Evolutionary conservation across 2,329 filamentous ascomycete genomes (phyloP).

Genomic region (Botryotinia narcissicola): DNA sequence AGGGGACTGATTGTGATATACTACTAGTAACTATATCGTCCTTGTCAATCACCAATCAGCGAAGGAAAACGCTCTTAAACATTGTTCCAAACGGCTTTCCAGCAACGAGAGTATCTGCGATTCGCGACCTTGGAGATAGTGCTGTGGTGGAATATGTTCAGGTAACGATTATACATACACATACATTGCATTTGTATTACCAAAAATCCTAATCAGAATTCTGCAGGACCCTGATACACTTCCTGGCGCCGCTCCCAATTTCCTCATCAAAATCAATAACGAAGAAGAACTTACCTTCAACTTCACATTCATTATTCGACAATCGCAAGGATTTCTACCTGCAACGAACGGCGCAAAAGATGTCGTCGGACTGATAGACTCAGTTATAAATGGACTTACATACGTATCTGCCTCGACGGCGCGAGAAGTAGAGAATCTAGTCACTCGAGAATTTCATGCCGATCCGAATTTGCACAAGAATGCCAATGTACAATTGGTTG

Average conservation of each 20-base stretch:
- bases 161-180: constrained; percentile 49
- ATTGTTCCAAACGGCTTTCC: constrained; percentile 85
- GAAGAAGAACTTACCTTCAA: constrained; percentile 92
- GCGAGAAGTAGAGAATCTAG: constrained; percentile 86
- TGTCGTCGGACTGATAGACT: constrained; percentile 57
- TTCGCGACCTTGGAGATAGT: constrained; percentile 70
- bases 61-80: constrained; percentile 72
- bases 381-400: constrained; percentile 81
- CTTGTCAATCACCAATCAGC: constrained; percentile 75
- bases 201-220: constrained; percentile 24
- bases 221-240: constrained; percentile 72
- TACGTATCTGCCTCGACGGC: constrained; percentile 85
- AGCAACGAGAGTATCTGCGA: constrained; percentile 71
- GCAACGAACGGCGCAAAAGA: constrained; percentile 50
- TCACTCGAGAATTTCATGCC: constrained; percentile 93
- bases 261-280: constrained; percentile 82
- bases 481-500: constrained; percentile 91
- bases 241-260: constrained; percentile 57
- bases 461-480: constrained; percentile 98
- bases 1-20: constrained; percentile 23
- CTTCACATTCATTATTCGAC: constrained; percentile 81
- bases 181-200: constrained; percentile 21
- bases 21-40: constrained; percentile 79
- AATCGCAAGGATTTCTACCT: constrained; percentile 44
- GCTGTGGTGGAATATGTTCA: constrained; percentile 86